Base-by-base conservation (phyloP, 257 asterid species). In the Solanum ossicruentum region DNA sequence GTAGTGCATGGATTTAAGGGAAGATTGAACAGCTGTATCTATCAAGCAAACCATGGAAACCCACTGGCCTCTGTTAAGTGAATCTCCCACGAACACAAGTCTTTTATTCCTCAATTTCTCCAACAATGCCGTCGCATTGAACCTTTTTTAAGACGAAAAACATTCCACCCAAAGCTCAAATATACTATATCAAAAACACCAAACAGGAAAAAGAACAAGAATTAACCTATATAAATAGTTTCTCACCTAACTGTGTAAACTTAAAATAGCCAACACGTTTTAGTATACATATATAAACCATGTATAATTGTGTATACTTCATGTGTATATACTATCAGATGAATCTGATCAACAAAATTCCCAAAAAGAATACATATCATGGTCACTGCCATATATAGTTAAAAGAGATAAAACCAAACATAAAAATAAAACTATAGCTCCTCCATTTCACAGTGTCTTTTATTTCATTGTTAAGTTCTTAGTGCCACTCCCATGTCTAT, bases 21-120 rank as follows among this genome's bases (percentile, higher is more conserved):
- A 84, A 5, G 73, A 72, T 32, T 94, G 93, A 84, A 93, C 90
- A 1, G 90, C 92, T 78, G 97, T 89, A 84, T 93, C 99, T 60
- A 96, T 91, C 7, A 96, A 84, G 84, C 99, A 96, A 43, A 96
- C 93, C 97, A 96, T 89, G 2, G 99, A 96, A 18, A 96, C 97
- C 98, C 98, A 96, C 83, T 96, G 99, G 12, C 95, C 95, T 89
- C 97, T 92, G 67, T 96, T 96, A 20, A 96, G 73, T 7, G 99
- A 94, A 86, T 96, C 99, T 12, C 99, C 99, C 72, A 96, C 99
- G 70, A 90, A 96, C 8, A 94, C 98, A 52, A 96, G 87, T 91
- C 95, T 93, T 84, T 94, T 96, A 69, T 91, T 91, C 89, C 98
- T 93, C 86, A 96, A 84, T 86, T 92, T 94, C 91, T 91, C 95